Percentiles rank a stretch among this genome's conserved stretches.
Conservation (phyloP, 345 rosid species). For the Eucalyptus pauciflora region DNA sequence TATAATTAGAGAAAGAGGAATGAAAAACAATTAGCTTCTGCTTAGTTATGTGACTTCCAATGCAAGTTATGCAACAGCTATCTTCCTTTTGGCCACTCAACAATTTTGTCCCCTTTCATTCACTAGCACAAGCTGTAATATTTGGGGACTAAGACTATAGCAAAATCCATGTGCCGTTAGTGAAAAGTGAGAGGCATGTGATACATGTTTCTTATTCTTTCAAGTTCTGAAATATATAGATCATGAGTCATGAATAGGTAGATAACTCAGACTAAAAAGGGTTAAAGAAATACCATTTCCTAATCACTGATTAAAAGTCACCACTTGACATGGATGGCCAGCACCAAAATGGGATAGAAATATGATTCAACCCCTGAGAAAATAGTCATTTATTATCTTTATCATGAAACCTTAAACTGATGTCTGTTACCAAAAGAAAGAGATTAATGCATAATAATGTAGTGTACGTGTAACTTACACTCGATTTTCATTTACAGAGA, state of each 20-base stretch:
- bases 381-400: neutral
- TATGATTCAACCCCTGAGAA: neutral
- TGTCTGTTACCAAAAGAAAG: neutral
- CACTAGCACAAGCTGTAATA: neutral
- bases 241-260: neutral
- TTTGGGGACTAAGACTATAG: neutral
- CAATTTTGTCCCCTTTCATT: neutral
- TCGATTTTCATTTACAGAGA: neutral
- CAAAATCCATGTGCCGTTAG: neutral
- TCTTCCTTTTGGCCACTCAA: neutral
- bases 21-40: neutral
- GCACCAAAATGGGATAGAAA: neutral
- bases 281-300: neutral
- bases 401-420: neutral
- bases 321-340: neutral
- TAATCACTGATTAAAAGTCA: neutral
- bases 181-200: neutral
- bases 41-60: neutral
- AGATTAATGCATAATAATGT: neutral
- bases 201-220: neutral
- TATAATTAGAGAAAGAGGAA: neutral
- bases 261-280: neutral
- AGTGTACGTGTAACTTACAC: neutral
- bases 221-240: neutral
- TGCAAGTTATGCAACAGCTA: neutral